phyloP scores from a whole-genome alignment of 1,284 basidiomycete species.

The Pulveroboletus sp. region DNA sequence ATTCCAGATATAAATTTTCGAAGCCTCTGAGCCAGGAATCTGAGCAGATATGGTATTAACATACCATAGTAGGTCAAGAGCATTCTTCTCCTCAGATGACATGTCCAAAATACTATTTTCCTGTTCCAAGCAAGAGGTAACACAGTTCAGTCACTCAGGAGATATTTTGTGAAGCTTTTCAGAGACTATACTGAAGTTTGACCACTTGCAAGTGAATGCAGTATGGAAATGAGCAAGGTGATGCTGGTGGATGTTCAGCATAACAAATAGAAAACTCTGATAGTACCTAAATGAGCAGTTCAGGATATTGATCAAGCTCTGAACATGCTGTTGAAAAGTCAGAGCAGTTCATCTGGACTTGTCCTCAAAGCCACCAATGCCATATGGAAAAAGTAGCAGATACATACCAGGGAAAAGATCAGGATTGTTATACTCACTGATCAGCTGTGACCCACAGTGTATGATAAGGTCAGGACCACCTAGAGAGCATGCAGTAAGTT shows the following conservation, averaged over 20 bases:
- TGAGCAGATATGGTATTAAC: constrained; percentile 8
- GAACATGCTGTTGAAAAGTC: not conserved
- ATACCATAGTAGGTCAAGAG: not conserved
- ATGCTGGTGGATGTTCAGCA: not conserved
- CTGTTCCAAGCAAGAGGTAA: not conserved
- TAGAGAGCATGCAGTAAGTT: not conserved
- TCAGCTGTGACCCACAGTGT: not conserved
- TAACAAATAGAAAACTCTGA: not conserved
- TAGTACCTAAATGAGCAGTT: not conserved
- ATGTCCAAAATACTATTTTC: not conserved
- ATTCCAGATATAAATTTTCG: constrained; percentile 11
- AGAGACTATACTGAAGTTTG: not conserved
- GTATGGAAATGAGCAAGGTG: not conserved
- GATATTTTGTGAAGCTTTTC: not conserved
- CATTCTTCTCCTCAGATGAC: not conserved
- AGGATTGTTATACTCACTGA: not conserved
- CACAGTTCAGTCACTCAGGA: not conserved
- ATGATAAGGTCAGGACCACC: not conserved
- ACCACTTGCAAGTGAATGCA: not conserved
- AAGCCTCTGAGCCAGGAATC: constrained; percentile 3
- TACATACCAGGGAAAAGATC: not conserved
- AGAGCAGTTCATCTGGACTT: not conserved
- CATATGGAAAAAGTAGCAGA: not conserved
- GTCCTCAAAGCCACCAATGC: not conserved
- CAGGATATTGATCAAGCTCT: not conserved